phyloP scores from a whole-genome alignment of 768 basidiomycete species.

The Calvatia gigantea region DNA sequence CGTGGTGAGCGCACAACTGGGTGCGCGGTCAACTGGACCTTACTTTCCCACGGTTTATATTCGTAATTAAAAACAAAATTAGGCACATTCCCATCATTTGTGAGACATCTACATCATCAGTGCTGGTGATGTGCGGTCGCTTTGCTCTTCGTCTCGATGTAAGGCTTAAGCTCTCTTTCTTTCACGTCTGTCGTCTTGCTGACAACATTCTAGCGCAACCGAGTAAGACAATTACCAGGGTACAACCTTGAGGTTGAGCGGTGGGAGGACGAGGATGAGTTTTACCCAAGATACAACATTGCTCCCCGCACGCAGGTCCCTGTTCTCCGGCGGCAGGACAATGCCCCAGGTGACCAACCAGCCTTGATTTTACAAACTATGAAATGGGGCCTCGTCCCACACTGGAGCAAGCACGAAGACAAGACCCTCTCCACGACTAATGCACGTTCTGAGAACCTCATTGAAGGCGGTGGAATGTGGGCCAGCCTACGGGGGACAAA shows the following conservation, averaged over 20 bases:
- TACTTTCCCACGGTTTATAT: slow-evolving; percentile 19
- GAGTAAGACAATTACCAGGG: slow-evolving; percentile 42
- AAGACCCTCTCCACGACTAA: slow-evolving; percentile 82
- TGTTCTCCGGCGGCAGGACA: slow-evolving; percentile 53
- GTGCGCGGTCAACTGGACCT: neutral
- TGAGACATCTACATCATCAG: too few species aligned
- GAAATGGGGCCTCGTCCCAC: slow-evolving; percentile 89
- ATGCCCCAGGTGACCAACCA: slow-evolving; percentile 15
- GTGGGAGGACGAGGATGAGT: slow-evolving; percentile 60
- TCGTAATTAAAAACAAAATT: neutral
- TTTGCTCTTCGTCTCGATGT: slow-evolving; percentile 50
- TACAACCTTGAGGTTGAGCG: slow-evolving; percentile 45
- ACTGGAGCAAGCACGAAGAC: slow-evolving; percentile 77
- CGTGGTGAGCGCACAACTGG: slow-evolving; percentile 12
- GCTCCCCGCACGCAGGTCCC: slow-evolving; percentile 80
- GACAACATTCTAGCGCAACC: slow-evolving; percentile 25
- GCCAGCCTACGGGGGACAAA: slow-evolving; percentile 73
- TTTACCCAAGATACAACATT: slow-evolving; percentile 73
- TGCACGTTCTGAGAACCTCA: slow-evolving; percentile 79
- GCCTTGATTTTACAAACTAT: slow-evolving; percentile 68
- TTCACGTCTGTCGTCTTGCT: neutral
- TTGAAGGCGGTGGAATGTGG: slow-evolving; percentile 83
- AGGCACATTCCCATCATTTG: neutral
- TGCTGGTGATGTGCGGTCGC: slow-evolving; percentile 72
- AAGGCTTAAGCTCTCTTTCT: neutral